A percentile compares a stretch with the other conserved stretches of the same genome.
Conservation (phyloP, 371 early-diverging fungal genomes). For the Entomophthora muscae region DNA sequence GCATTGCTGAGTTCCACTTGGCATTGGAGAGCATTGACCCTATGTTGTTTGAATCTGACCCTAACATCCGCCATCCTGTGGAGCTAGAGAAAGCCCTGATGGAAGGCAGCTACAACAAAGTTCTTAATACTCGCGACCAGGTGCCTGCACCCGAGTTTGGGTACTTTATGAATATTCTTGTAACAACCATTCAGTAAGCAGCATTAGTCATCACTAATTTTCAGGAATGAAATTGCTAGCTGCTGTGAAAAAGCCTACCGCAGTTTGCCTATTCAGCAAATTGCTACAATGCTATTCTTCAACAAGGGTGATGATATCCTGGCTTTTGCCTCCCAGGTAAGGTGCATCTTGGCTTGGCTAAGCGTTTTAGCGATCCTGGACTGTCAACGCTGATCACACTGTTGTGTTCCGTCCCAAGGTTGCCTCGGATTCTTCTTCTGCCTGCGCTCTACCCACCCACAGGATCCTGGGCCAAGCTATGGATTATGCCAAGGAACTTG, state of each 20-base stretch:
- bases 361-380: constrained; percentile 54
- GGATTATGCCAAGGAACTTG: constrained; percentile 83
- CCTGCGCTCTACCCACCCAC: no score
- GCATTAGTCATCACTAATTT: background rate
- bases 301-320: constrained; percentile 54
- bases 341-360: background rate
- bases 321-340: constrained; percentile 57
- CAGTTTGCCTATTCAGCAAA: constrained; percentile 67
- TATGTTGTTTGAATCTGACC: constrained; percentile 54
- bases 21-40: constrained; percentile 77
- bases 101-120: constrained; percentile 93
- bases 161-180: constrained; percentile 84
- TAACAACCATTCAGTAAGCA: constrained; percentile 72
- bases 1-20: constrained; percentile 88
- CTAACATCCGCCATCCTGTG: constrained; percentile 76
- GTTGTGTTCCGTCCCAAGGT: constrained; percentile 53
- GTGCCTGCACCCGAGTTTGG: constrained; percentile 78
- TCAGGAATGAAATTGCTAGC: constrained; percentile 81
- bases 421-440: constrained; percentile 43
- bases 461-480: constrained; percentile 72
- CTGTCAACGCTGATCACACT: constrained; percentile 55
- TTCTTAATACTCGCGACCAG: constrained; percentile 71
- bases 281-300: constrained; percentile 74
- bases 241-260: constrained; percentile 86
- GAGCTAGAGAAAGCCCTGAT: constrained; percentile 82